phyloP scores from a whole-genome alignment of 768 basidiomycete genomes.

The Tylopilus subfusipes region DNA sequence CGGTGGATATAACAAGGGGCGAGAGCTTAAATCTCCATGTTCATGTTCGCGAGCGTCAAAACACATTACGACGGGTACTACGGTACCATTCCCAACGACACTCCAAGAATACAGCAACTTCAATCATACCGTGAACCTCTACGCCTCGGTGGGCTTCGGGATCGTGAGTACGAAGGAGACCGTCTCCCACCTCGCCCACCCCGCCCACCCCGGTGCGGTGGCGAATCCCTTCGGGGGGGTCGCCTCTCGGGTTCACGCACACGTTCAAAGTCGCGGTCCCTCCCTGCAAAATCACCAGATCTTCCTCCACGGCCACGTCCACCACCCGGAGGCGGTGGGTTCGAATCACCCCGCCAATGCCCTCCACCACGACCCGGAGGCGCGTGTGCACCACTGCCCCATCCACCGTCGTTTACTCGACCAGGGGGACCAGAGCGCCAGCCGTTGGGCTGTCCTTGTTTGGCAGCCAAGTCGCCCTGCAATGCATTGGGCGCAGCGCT shows the following conservation, averaged over 20 bases:
- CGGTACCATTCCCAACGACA: too few species aligned
- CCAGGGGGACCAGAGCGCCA: constrained; percentile 35
- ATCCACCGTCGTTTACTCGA: constrained; percentile 45
- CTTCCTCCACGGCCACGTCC: constrained; percentile 44
- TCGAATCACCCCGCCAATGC: constrained; percentile 74
- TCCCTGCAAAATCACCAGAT: constrained; percentile 31
- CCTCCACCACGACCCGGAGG: constrained; percentile 54
- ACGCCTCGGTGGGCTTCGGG: constrained; percentile 42
- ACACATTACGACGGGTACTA: too few species aligned
- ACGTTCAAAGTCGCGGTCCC: constrained; percentile 37
- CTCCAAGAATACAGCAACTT: constrained; percentile 10
- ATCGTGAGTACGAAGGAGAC: constrained; percentile 35
- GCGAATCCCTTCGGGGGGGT: constrained; percentile 47
- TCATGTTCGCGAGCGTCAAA: not conserved
- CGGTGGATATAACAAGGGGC: too few species aligned
- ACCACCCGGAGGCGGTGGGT: constrained; percentile 40
- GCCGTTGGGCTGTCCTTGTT: constrained; percentile 34
- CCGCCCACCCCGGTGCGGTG: constrained; percentile 45
- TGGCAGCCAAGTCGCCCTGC: constrained; percentile 44
- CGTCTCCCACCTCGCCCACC: constrained; percentile 42
- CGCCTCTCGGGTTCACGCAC: constrained; percentile 45
- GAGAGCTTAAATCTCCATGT: too few species aligned
- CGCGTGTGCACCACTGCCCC: constrained; percentile 40
- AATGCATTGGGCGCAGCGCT: constrained; percentile 41
- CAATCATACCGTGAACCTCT: constrained; percentile 33